These are phyloP conservation scores for Tympanopsis confertula DNA, from an alignment of 2,329 filamentous ascomycete genomes.

Conservation along the genomic window DNA sequence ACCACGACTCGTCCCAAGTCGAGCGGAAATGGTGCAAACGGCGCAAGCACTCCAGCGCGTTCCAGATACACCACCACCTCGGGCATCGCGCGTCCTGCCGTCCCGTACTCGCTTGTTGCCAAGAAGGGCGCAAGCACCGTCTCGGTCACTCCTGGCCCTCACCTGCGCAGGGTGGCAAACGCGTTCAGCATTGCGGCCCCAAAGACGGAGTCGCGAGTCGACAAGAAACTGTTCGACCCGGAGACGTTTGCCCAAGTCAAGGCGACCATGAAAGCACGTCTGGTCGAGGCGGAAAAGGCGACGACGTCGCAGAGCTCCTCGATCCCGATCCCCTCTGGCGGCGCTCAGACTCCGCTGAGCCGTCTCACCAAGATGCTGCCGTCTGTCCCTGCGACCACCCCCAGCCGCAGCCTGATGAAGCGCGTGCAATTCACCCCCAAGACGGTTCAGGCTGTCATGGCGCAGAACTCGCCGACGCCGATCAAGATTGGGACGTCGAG, in stretches of 20 bases:
- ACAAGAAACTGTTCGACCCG: not conserved
- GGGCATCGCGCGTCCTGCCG: too few species aligned
- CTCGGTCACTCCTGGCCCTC: too few species aligned
- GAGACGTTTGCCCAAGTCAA: not conserved
- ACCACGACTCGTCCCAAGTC: slow-evolving; percentile 37
- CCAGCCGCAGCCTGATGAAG: slow-evolving; percentile 56
- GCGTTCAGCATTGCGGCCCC: too few species aligned
- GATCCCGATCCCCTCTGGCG: slow-evolving; percentile 19
- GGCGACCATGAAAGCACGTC: slow-evolving; percentile 17
- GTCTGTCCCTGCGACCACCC: slow-evolving; percentile 46
- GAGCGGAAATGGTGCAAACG: slow-evolving; percentile 22
- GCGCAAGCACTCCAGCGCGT: slow-evolving; percentile 21
- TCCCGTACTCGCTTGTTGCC: too few species aligned
- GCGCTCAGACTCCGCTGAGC: not conserved
- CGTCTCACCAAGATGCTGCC: slow-evolving; percentile 42
- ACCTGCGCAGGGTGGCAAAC: too few species aligned
- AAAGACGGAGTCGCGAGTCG: too few species aligned
- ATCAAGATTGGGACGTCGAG: slow-evolving; percentile 35
- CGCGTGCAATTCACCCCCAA: slow-evolving; percentile 71
- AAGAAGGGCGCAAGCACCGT: too few species aligned
- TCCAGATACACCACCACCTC: too few species aligned
- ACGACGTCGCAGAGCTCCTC: slow-evolving; percentile 41
- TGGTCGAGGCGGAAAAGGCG: slow-evolving; percentile 43
- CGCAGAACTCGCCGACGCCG: slow-evolving; percentile 42
- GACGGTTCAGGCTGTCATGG: slow-evolving; percentile 36